phyloP scores from a whole-genome alignment of 2,329 filamentous ascomycete species.

The Colletotrichum gigasporum region DNA sequence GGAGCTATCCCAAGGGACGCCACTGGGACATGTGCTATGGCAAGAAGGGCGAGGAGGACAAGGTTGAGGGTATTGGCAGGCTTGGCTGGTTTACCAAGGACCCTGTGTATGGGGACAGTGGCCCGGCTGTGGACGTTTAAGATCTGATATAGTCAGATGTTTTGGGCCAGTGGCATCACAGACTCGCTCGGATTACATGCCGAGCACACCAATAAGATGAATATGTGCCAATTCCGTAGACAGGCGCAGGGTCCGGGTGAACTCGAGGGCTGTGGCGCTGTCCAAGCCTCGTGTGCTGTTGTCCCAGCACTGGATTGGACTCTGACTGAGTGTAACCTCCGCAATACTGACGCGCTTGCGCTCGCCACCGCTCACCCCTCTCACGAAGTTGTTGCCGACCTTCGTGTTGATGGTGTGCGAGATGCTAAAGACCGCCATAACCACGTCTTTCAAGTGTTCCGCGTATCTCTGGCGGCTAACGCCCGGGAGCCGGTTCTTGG shows the following conservation, averaged over 20 bases:
- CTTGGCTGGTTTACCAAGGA: constrained; percentile 33
- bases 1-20: constrained; percentile 66
- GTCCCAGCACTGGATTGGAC: constrained; percentile 72
- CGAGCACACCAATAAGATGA: too few species aligned
- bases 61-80: constrained; percentile 41
- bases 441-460: constrained; percentile 50
- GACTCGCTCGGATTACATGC: too few species aligned
- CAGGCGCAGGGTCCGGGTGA: constrained; percentile 66
- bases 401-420: constrained; percentile 68
- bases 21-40: constrained; percentile 81
- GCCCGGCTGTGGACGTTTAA: constrained; percentile 12
- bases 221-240: constrained; percentile 68
- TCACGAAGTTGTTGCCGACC: constrained; percentile 69
- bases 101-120: constrained; percentile 34
- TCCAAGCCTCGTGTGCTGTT: constrained; percentile 71
- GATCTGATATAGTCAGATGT: neutral
- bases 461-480: constrained; percentile 62
- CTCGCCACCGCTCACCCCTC: constrained; percentile 63
- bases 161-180: neutral
- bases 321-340: constrained; percentile 61
- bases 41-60: constrained; percentile 61
- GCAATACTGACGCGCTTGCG: constrained; percentile 75
- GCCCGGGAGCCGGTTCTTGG: constrained; percentile 67
- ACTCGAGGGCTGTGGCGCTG: constrained; percentile 69
- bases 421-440: constrained; percentile 71